phyloP scores from a whole-genome alignment of 1,139 yeast species.

The Pneumocystis jirovecii region DNA sequence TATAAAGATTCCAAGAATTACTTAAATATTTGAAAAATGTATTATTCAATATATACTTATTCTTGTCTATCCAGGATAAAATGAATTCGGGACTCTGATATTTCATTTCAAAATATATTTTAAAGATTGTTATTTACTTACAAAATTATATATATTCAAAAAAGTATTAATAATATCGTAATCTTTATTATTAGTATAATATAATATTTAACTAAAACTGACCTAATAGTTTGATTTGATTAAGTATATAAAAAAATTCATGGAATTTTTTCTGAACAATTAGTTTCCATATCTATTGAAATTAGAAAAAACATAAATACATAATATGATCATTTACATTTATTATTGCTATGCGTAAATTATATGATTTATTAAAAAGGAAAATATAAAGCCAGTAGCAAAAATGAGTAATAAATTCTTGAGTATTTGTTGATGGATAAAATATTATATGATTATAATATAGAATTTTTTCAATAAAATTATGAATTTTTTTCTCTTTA shows the following conservation, averaged over 20 bases:
- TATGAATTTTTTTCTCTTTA: constrained; percentile 8
- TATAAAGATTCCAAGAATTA: constrained; percentile 14
- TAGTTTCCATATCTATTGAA: constrained; percentile 13
- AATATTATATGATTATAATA: constrained; percentile 15
- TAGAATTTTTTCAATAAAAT: constrained; percentile 13
- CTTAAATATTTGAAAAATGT: constrained; percentile 13
- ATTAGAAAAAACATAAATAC: background rate
- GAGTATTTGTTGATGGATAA: constrained; percentile 13
- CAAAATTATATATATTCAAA: background rate
- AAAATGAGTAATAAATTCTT: constrained; percentile 10
- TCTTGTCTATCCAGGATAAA: constrained; percentile 12
- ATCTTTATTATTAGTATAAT: background rate
- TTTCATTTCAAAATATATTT: constrained; percentile 10
- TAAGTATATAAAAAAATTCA: constrained; percentile 12
- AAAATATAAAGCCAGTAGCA: constrained; percentile 14
- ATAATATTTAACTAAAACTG: background rate
- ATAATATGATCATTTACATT: constrained; percentile 5
- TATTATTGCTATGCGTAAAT: constrained; percentile 12
- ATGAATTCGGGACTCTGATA: constrained; percentile 11
- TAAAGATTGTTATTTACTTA: constrained; percentile 8
- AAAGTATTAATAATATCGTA: background rate
- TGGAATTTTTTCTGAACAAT: constrained; percentile 13
- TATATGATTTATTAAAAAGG: constrained; percentile 7
- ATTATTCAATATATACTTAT: constrained; percentile 11
- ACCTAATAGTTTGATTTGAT: constrained; percentile 9